A percentile compares a stretch with the other conserved stretches of the same genome.
These are phyloP conservation scores for Leptodontidium sp. DNA, from an alignment of 2,329 filamentous ascomycete species.

Conservation along the genomic window DNA sequence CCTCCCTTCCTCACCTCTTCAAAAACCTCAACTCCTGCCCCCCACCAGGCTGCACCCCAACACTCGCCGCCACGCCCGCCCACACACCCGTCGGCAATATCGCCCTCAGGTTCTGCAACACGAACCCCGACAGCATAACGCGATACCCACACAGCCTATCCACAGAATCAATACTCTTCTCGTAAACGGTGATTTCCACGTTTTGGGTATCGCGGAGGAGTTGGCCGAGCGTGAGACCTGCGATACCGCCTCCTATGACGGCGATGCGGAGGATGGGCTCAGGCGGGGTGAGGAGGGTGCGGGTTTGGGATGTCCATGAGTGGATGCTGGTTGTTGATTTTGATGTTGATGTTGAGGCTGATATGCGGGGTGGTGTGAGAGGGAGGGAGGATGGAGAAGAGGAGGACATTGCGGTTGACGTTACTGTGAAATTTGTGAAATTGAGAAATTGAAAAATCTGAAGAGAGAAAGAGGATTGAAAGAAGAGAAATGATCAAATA, in stretches of 20 bases:
- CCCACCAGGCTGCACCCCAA: constrained; percentile 37
- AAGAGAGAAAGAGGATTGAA: too few species aligned
- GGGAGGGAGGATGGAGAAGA: neutral
- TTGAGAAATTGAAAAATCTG: too few species aligned
- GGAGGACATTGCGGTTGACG: neutral
- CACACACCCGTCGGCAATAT: constrained; percentile 37
- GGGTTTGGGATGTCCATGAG: constrained; percentile 26
- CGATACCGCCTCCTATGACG: constrained; percentile 42
- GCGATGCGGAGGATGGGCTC: constrained; percentile 35
- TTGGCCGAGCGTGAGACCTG: constrained; percentile 41
- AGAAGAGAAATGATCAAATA: too few species aligned
- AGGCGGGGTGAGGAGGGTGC: neutral
- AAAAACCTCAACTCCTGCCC: constrained; percentile 42
- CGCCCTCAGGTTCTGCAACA: constrained; percentile 39
- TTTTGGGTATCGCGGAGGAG: constrained; percentile 35
- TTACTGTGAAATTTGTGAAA: too few species aligned
- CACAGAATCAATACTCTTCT: constrained; percentile 29
- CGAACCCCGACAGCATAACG: constrained; percentile 42
- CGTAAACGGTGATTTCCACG: constrained; percentile 41
- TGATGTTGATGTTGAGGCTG: constrained; percentile 25
- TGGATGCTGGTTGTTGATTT: neutral
- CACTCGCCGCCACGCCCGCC: constrained; percentile 31
- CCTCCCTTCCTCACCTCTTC: constrained; percentile 27
- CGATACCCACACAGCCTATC: constrained; percentile 42
- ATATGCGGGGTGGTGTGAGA: constrained; percentile 18